Base-by-base conservation (phyloP, 2,329 filamentous ascomycete genomes). In the Pezicula carpinea region DNA sequence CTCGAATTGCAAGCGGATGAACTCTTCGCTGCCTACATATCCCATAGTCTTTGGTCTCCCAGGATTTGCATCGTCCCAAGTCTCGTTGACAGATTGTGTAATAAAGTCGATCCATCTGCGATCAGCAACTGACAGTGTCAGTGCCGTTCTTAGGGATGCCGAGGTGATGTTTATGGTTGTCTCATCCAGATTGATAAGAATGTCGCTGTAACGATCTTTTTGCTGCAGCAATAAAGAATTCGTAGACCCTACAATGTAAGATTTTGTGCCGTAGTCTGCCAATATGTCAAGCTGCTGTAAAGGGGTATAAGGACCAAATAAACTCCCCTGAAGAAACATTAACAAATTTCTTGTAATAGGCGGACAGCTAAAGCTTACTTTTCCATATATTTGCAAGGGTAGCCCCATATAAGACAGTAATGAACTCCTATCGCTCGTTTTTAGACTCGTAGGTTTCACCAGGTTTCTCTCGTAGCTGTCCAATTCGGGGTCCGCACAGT, bases 251-350 rank as follows among this genome's bases (percentile, higher is more conserved):
- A 99, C 91, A 45, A 99, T 87, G 61, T 97, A 99, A 2, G 92
- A 96, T 69, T 96, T 97, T 17, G 93, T 97, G 35, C 89, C 88
- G 58, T 89, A 83, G 67, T 97, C 92, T 44, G 92, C 92, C 34
- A 99, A 78, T 57, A 96, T 79, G 65, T 99, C 92, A 47, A 99
- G 82, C 68, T 96, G 91, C 67, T 99, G 93, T 15, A 99, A 74
- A 15, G 93, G 93, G 1, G 93, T 99, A 63, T 99, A 99, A 0
- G 93, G 93, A 3, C 93, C 92, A 64, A 96, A 97, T 49, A 99
- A 78, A 64, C 89, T 93, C 51, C 93, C 93, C 83, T 90, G 39
- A 15, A 45, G 34, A 14, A 43, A 17, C 52, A 19, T 57, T 26
- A 56, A 44, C 34, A 44, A 6, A n/a, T 10, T 23, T 7, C 39